Conservation (phyloP, 148 eudicot genomes). For the Rhododendron ovatum region DNA sequence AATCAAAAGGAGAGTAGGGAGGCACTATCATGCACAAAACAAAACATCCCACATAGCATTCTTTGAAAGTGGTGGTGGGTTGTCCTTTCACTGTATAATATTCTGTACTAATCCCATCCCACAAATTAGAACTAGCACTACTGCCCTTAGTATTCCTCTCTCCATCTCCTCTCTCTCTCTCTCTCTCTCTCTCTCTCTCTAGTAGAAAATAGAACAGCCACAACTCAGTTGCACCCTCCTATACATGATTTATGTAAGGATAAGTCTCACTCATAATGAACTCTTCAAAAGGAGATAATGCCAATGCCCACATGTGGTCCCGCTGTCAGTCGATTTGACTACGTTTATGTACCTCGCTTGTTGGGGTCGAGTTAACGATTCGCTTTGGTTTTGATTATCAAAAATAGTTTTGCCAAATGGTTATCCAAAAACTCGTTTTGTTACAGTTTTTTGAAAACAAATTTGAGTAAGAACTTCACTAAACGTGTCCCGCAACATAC, state of each 20-base stretch:
- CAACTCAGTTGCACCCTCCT: background rate
- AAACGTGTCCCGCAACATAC: background rate
- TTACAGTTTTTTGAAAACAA: background rate
- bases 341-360: background rate
- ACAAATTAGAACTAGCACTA: conserved; percentile 11
- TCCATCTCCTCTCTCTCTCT: conserved; percentile 4
- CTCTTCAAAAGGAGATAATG: background rate
- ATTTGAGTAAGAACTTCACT: background rate
- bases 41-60: conserved; percentile 40
- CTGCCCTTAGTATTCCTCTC: background rate
- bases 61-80: conserved; percentile 22
- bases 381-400: background rate
- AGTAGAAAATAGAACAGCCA: background rate
- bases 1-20: conserved; percentile 30
- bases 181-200: background rate
- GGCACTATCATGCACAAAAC: conserved; percentile 39
- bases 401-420: background rate
- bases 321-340: background rate
- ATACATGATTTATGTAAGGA: background rate
- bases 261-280: background rate
- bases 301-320: background rate
- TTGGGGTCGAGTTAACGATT: background rate
- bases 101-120: conserved; percentile 1
- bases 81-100: conserved; percentile 5
- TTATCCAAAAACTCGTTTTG: background rate